Base-by-base conservation (phyloP, 495 filamentous ascomycete genomes). In the Haplographium delicatum region DNA sequence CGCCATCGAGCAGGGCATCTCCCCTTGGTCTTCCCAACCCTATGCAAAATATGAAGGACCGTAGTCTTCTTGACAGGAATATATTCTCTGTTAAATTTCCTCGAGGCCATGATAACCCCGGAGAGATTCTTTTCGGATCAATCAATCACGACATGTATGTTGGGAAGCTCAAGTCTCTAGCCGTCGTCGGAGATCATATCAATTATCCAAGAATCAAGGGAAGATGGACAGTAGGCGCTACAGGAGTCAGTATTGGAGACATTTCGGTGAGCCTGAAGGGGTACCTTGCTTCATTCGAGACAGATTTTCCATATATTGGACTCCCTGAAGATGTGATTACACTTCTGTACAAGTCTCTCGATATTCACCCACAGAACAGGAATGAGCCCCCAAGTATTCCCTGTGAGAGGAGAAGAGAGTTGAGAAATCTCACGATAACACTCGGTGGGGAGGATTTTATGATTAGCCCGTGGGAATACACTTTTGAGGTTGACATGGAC, bases 41-140 rank as follows among this genome's bases (percentile, higher is more conserved):
- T 2, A 23, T 28, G 5, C 22, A 11, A 10, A 33, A 26, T 23
- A 43, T 51, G 19, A 30, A 10, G 4, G 10, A 8, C 19, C 33
- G 25, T 4, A 18, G 27, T n/a, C 38, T 51, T 22, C 27, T 52
- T 16, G 40, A 52, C 27, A 44, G 40, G 49, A 52, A 52, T 38
- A 10, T 45, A 0, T 44, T 44, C 16, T 25, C 23, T 2, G 13
- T 52, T 6, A 44, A 44, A 8, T 19, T 52, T 5, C 18, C 49
- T 15, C 26, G 27, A 1, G 20, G 9, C 1, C 8, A 22, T 9
- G 30, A 22, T 1, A 20, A 52, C 11, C 4, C 11, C 10, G 49
- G 49, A 11, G 49, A 52, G 33, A 44, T 52, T 13, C 18, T 38
- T 5, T 52, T 52, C 22, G 49, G 49, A 15, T 19, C 7, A 13